Base-by-base conservation (phyloP, 1,284 basidiomycete species). In the Phaffia rhodozyma region DNA sequence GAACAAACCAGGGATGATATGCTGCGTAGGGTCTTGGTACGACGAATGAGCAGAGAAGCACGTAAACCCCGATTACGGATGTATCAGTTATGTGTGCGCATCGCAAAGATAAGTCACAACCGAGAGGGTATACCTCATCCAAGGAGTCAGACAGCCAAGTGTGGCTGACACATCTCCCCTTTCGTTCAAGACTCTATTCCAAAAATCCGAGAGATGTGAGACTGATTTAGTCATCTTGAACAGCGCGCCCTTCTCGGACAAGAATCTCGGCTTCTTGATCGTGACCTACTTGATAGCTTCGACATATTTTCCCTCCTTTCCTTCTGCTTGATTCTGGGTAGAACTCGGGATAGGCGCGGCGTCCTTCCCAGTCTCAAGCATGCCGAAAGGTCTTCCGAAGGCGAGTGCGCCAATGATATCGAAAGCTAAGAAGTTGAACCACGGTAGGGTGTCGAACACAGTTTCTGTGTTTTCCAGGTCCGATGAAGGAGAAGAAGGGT, bases 81-180 rank as follows among this genome's bases (percentile, higher is more conserved):
- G 58, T 38, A 9, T 30, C 5, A 43, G 13, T 16, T 43, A 16
- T 16, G 5, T 50, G 27, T 30, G 47, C 25, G 62, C 49, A 38
- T 21, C 9, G 5, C 21, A 50, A 52, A 29, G 5, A 27, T 2
- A 43, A 43, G 13, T 43, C 16, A 16, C 16, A 21, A 27, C 21
- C 25, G 11, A 30, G 13, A 38, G 27, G 18, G 53, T 62, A 49
- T 48, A 68, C 66, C 71, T 82, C 78, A 84, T 82, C 77, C 80
- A 83, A 0, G 82, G 78, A 0, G 90, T 87, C 23, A 92, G 78
- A 16, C 84, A 83, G 49, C 91, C 91, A 78, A 92, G 84, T 0
- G 89, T 84, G 55, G 88, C 87, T 2, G 86, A 86, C 74, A 81
- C 92, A 72, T 92, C 90, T 62, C 91, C 91, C 27, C 91, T 86